Evolutionary conservation across 768 basidiomycete species (phyloP), one percentile per base, ranked within the genome.

Genomic region (Lyophyllum semitale): DNA sequence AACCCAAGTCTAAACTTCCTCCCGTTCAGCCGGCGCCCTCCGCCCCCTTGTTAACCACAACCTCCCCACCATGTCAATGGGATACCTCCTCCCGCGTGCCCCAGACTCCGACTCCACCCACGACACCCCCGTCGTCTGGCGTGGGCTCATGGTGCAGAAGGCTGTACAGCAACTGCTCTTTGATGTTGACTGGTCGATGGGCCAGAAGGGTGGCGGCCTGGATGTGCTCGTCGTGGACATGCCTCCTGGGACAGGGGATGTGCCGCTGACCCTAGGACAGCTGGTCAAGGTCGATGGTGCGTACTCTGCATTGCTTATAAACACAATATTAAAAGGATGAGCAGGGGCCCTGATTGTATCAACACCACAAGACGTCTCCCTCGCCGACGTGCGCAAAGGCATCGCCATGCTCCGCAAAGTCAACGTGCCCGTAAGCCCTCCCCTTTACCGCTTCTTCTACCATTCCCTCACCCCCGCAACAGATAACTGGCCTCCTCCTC

Each of bases 171-270:
- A 98, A 67, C 78, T 98, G 0, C 80, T 98, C 1, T 98, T 99
- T 64, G 94, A 98, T 60, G 93, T 97, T 5, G n/a, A n/a, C n/a
- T n/a, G n/a, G 95, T 66, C 65, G 8, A 66, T 74, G 15, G 69
- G 70, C 6, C 68, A 64, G 11, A 75, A 75, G 1, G 74, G 73
- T 4, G 73, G 69, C 0, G 83, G 83, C 3, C 72, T 98, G 27
- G 96, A 99, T 63, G 77, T 94, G 0, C 78, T 99, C 15, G 90
- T 98, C 7, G 75, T 98, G 23, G 96, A 99, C 68, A 93, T 97
- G 88, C 96, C 96, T 2, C 96, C 96, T 0, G 96, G 96, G 0
- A 99, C 96, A 0, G 96, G 96, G n/a, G 96, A 99, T 67, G 94
- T 99, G 0, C 92, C 93, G 8, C 79, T 99, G 44, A 95, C 92